These are phyloP conservation scores for Saccharomyces hybrid DNA, from an alignment of 1,139 yeast species.

Conservation along the genomic window DNA sequence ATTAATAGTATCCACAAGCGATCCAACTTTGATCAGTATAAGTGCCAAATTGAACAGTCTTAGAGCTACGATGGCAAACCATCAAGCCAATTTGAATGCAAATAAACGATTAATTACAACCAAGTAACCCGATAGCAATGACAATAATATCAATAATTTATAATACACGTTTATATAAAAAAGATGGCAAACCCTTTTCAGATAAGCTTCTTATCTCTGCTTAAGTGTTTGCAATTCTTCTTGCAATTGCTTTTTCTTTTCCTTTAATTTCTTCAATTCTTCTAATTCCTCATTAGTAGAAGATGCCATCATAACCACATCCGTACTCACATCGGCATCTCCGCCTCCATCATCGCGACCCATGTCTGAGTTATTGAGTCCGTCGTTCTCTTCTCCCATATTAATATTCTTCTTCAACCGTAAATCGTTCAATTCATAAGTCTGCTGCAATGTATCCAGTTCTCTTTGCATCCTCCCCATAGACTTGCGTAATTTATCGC, in stretches of 20 bases:
- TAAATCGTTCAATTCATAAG: conserved; percentile 32
- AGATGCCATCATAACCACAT: conserved; percentile 27
- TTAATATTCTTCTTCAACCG: conserved; percentile 23
- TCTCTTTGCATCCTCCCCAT: conserved; percentile 33
- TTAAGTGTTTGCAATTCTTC: conserved; percentile 30
- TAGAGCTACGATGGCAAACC: conserved; percentile 32
- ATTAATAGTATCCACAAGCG: conserved; percentile 38
- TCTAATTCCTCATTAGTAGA: conserved; percentile 35
- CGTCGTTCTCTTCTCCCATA: conserved; percentile 12
- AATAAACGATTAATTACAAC: conserved; percentile 5
- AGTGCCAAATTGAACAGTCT: conserved; percentile 36
- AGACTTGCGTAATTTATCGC: conserved; percentile 35
- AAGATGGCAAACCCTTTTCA: background rate
- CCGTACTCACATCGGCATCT: conserved; percentile 16
- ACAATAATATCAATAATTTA: conserved; percentile 9
- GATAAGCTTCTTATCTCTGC: conserved; percentile 14
- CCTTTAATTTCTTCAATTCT: conserved; percentile 32
- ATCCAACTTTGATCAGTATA: conserved; percentile 40
- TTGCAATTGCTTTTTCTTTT: conserved; percentile 33
- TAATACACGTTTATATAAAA: conserved; percentile 1
- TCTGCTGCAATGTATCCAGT: conserved; percentile 29
- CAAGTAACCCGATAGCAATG: conserved; percentile 1
- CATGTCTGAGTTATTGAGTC: conserved; percentile 4
- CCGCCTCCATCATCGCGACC: background rate
- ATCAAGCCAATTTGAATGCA: conserved; percentile 29